Base-by-base conservation (phyloP, 1,284 basidiomycete species). In the Cryptococcus wingfieldii region DNA sequence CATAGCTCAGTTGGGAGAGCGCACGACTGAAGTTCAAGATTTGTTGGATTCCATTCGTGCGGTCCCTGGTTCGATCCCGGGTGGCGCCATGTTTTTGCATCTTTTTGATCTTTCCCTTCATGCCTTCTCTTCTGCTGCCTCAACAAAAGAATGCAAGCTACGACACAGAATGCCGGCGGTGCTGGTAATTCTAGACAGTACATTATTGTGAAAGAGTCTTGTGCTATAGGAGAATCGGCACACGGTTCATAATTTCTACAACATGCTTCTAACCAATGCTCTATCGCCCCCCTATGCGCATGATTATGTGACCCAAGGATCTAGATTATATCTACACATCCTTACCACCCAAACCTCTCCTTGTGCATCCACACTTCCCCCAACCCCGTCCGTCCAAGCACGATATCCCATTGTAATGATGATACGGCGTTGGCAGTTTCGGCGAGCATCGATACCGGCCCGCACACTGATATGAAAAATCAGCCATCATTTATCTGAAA, bases 1-100 rank as follows among this genome's bases (percentile, higher is more conserved):
- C 58, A 60, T 60, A 60, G 58, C 58, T 60, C 58, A 60, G 58
- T 60, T 60, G 58, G 58, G 58, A 60, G 58, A 60, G 58, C 58
- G 58, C 58, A 60, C 58, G 58, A 60, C 58, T 60, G 58, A 60
- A 60, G 58, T 52, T 59, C 42, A 39, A 47, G 2, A 46, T 25
- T 16, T 19, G 12, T 16, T 19, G 12, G 19, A 38, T 18, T 23
- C 16, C 38, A 34, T 23, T 47, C 44, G 44, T 46, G 44, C 34
- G 41, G 51, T 38, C 41, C 31, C 51, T 60, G 59, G 59, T 60
- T 60, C 59, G 59, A 60, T 60, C 59, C 59, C 59, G 59, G 59
- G 59, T 60, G 59, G 54, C 46, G 59, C 59, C 59, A 60, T 27
- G 34, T 49, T 55, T 54, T 54, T 45, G 13, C 19, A 23, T 46